phyloP scores from a whole-genome alignment of 805 yeast species.

The Hanseniaspora jakobsenii region DNA sequence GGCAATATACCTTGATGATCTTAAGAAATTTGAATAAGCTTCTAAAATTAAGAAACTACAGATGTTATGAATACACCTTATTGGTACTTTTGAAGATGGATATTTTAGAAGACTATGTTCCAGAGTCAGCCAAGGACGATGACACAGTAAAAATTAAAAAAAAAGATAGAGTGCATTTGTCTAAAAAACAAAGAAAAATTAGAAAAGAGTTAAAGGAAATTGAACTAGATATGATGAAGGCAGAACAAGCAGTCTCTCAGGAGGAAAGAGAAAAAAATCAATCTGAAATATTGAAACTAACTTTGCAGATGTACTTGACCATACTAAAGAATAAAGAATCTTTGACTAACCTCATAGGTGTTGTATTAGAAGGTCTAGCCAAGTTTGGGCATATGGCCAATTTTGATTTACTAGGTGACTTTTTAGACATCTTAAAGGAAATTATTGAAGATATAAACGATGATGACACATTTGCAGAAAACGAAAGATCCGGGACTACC shows the following conservation, averaged over 20 bases:
- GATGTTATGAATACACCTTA: slow-evolving; percentile 73
- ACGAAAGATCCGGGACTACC: slow-evolving; percentile 29
- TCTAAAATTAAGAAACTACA: slow-evolving; percentile 57
- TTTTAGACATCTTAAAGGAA: slow-evolving; percentile 79
- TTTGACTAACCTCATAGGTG: slow-evolving; percentile 58
- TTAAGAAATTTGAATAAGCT: slow-evolving; percentile 57
- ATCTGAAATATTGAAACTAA: slow-evolving; percentile 64
- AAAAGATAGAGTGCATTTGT: slow-evolving; percentile 79
- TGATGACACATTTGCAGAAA: slow-evolving; percentile 24
- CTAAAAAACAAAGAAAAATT: slow-evolving; percentile 80
- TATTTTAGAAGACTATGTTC: slow-evolving; percentile 60
- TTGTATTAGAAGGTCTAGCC: slow-evolving; percentile 84
- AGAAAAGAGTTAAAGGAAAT: slow-evolving; percentile 77
- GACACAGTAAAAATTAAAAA: slow-evolving; percentile 48
- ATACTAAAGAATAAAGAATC: slow-evolving; percentile 44
- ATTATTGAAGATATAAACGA: slow-evolving; percentile 44
- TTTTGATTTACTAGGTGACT: slow-evolving; percentile 83
- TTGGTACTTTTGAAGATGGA: slow-evolving; percentile 59
- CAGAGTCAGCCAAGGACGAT: slow-evolving; percentile 40
- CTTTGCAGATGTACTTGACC: slow-evolving; percentile 65
- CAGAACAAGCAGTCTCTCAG: slow-evolving; percentile 75
- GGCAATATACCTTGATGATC: slow-evolving; percentile 67
- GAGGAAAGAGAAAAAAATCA: slow-evolving; percentile 81
- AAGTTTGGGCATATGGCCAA: slow-evolving; percentile 86
- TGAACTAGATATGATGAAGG: slow-evolving; percentile 77